These are phyloP conservation scores for Scheffersomyces illinoinensis DNA, from an alignment of 1,139 yeast species.

Conservation along the genomic window DNA sequence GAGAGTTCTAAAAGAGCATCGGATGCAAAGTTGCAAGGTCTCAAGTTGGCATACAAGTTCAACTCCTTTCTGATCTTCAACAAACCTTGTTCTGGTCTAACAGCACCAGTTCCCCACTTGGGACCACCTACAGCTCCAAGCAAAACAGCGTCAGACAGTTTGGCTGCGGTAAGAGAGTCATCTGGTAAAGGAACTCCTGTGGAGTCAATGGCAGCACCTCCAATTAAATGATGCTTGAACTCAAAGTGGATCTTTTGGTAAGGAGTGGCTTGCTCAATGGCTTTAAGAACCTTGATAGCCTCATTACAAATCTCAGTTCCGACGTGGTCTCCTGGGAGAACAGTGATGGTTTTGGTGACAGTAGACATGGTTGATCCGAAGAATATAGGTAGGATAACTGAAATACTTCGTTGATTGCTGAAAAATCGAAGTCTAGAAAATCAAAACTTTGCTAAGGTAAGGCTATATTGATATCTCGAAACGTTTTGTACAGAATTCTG, in stretches of 20 bases:
- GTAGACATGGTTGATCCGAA: background rate
- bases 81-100: conserved; percentile 97
- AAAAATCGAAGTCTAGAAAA: background rate
- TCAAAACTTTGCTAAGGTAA: background rate
- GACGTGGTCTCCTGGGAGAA: conserved; percentile 95
- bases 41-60: conserved; percentile 88
- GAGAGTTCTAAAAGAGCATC: conserved; percentile 82
- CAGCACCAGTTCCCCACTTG: conserved; percentile 94
- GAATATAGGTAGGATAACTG: background rate
- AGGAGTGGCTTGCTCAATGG: conserved; percentile 69
- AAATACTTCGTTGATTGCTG: background rate
- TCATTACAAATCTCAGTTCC: conserved; percentile 89
- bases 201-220: conserved; percentile 98
- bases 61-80: conserved; percentile 91
- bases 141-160: conserved; percentile 86
- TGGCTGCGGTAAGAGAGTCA: conserved; percentile 81
- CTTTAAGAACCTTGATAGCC: conserved; percentile 86
- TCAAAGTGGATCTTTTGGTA: conserved; percentile 59
- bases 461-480: background rate
- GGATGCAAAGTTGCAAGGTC: conserved; percentile 95
- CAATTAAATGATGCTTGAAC: conserved; percentile 82
- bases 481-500: background rate
- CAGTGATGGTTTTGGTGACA: conserved; percentile 66
- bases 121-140: conserved; percentile 99
- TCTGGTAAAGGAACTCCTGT: conserved; percentile 93